phyloP scores from a whole-genome alignment of 768 basidiomycete species.

The Macrolepiota albuminosa region DNA sequence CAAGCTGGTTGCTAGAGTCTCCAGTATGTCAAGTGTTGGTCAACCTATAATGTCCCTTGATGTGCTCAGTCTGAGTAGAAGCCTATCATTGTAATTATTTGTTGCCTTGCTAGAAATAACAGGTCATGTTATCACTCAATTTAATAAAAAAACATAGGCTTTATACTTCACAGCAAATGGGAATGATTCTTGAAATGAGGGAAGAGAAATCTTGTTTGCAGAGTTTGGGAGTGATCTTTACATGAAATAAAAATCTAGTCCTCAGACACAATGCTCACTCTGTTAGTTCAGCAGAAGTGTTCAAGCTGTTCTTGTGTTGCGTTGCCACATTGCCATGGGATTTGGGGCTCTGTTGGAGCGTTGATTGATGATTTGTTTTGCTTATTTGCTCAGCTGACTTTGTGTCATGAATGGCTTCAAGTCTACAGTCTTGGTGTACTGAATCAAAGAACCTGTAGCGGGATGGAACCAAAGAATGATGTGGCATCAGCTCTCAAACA shows the following conservation, averaged over 20 bases:
- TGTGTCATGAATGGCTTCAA: background rate
- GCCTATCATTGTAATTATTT: background rate
- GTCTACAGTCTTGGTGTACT: background rate
- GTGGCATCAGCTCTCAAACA: conserved; percentile 10
- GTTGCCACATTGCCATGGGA: background rate
- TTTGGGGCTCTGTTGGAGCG: background rate
- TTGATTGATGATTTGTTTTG: background rate
- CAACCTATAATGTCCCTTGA: too few relatives aligned
- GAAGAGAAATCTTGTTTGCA: conserved; percentile 6
- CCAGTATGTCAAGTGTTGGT: too few relatives aligned
- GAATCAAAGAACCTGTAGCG: background rate
- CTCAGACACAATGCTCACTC: background rate
- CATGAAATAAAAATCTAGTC: background rate
- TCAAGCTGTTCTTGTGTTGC: background rate
- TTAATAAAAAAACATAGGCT: background rate
- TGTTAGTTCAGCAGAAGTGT: background rate
- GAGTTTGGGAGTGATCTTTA: background rate
- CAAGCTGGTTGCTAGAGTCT: too few relatives aligned
- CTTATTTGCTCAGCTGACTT: background rate
- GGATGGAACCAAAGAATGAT: background rate
- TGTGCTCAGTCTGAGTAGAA: too few relatives aligned
- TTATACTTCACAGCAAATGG: conserved; percentile 8
- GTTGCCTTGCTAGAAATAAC: background rate
- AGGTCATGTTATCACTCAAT: background rate
- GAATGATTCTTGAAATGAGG: conserved; percentile 17